Percentiles rank a stretch among this genome's conserved stretches.
phyloP scores from a whole-genome alignment of 2,329 filamentous ascomycete species.

The Exophiala viscosa region DNA sequence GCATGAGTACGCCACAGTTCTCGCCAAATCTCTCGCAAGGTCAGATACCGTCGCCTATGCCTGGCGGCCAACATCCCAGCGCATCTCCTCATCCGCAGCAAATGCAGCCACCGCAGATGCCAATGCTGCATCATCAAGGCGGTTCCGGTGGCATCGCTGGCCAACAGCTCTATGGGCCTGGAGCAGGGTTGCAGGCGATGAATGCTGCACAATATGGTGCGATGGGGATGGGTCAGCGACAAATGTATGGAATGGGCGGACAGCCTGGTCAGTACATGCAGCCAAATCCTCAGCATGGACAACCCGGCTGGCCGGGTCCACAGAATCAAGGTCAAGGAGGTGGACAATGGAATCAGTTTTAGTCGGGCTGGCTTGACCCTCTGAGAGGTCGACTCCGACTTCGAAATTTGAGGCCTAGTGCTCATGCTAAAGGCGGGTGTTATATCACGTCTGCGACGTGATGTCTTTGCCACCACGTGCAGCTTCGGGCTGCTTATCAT shows the following conservation, averaged over 20 bases:
- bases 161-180: slow-evolving; percentile 27
- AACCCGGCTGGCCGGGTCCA: slow-evolving; percentile 23
- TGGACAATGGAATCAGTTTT: slow-evolving; percentile 24
- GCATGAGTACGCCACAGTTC: slow-evolving; percentile 32
- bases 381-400: too few species aligned
- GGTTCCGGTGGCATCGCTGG: slow-evolving; percentile 19
- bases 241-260: slow-evolving; percentile 24
- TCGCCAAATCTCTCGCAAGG: slow-evolving; percentile 25
- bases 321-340: slow-evolving; percentile 19
- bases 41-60: slow-evolving; percentile 29
- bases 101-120: slow-evolving; percentile 29
- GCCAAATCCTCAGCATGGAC: slow-evolving; percentile 24
- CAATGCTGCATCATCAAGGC: slow-evolving; percentile 26
- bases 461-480: too few species aligned
- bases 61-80: slow-evolving; percentile 18
- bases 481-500: background rate
- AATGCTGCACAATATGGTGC: slow-evolving; percentile 23
- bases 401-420: background rate
- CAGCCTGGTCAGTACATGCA: slow-evolving; percentile 25
- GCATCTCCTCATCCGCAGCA: slow-evolving; percentile 27
- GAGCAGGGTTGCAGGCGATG: slow-evolving; percentile 28
- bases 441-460: background rate
- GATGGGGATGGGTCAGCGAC: slow-evolving; percentile 23
- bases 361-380: background rate
- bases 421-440: too few species aligned